These are phyloP conservation scores for Alectoria sarmentosa DNA, from an alignment of 495 filamentous ascomycete genomes.

Conservation along the genomic window DNA sequence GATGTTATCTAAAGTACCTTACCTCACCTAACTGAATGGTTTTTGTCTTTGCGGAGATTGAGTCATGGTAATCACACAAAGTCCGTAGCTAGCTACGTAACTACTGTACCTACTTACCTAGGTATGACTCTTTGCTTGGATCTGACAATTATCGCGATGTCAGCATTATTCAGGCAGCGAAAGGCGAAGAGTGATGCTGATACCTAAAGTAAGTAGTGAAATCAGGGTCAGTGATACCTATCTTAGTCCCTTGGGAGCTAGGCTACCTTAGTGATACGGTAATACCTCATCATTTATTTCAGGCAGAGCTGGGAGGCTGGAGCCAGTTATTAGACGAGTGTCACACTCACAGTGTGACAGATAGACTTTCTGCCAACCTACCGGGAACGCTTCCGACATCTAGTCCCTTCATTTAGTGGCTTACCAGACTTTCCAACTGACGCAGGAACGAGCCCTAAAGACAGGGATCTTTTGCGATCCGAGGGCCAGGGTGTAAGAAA, in stretches of 20 bases:
- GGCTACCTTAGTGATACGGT: background rate
- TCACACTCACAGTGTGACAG: background rate
- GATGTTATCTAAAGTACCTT: no score
- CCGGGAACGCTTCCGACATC: background rate
- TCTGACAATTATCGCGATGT: background rate
- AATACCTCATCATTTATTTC: background rate
- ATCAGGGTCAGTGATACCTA: no score
- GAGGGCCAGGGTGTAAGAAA: background rate
- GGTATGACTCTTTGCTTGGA: background rate
- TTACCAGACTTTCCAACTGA: conserved; percentile 9
- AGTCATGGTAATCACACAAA: no score
- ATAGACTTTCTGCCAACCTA: background rate
- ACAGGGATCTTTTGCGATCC: conserved; percentile 9
- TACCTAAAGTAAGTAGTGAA: background rate
- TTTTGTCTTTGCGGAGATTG: background rate
- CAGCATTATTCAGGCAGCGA: conserved; percentile 1
- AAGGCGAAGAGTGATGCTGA: background rate
- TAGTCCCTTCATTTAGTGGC: background rate
- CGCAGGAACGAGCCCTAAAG: conserved; percentile 18
- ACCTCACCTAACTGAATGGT: no score
- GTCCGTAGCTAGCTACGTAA: no score
- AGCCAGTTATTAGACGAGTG: no score
- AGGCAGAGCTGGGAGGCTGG: no score
- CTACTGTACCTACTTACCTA: no score
- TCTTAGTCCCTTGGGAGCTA: background rate